Percentiles rank a stretch among this genome's conserved stretches.
Conservation (phyloP, 164 flowering plant species). For the Paratinospora sagittata region DNA sequence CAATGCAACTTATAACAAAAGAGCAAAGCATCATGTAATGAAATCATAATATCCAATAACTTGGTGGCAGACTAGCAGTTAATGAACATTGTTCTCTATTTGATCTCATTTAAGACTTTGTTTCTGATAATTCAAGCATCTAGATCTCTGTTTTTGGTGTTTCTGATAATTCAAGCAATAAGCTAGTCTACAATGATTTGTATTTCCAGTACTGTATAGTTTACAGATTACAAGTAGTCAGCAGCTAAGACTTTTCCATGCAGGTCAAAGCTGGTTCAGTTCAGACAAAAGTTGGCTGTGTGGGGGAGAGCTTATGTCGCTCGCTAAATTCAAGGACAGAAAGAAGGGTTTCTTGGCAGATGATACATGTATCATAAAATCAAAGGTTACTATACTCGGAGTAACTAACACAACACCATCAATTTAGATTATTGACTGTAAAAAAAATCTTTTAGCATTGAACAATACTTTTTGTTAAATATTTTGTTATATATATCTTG, state of each 20-base stretch:
- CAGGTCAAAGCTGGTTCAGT: constrained; percentile 44
- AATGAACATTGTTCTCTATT: neutral
- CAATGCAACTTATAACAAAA: neutral
- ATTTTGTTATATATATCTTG: no score
- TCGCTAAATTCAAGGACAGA: constrained; percentile 11
- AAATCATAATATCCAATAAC: neutral
- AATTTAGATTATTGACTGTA: no score
- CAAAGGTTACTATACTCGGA: constrained; percentile 35
- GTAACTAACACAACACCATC: neutral
- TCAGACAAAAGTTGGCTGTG: constrained; percentile 19
- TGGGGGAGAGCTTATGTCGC: constrained; percentile 29
- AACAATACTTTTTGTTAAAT: neutral
- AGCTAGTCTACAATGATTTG: neutral
- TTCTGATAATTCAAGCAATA: neutral
- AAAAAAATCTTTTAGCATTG: neutral
- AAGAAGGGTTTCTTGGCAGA: constrained; percentile 21
- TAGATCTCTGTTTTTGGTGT: neutral
- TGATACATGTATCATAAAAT: constrained; percentile 32
- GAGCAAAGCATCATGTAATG: neutral
- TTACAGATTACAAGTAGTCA: neutral
- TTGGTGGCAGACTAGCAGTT: neutral
- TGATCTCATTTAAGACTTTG: neutral
- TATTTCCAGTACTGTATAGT: neutral
- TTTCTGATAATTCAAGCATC: neutral
- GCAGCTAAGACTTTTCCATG: constrained; percentile 11